Conservation (phyloP, 345 rosid genomes). For the Arabis alpina region DNA sequence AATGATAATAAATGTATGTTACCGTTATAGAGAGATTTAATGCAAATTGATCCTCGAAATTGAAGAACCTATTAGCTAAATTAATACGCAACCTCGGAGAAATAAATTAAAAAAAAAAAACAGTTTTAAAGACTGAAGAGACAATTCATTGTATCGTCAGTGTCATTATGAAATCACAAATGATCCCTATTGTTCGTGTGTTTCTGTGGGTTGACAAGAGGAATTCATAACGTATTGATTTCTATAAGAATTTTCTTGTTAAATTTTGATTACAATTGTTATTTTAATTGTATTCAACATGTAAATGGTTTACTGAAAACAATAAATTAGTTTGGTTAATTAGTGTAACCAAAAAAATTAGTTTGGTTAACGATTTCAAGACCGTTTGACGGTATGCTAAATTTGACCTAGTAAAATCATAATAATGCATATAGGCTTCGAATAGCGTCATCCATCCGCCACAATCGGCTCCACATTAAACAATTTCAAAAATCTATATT, state of each 20-base stretch:
- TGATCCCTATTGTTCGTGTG: neutral
- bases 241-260: neutral
- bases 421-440: neutral
- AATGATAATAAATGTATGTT: conserved; percentile 38
- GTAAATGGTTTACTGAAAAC: neutral
- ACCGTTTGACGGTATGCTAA: neutral
- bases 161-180: conserved; percentile 14
- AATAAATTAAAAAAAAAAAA: neutral
- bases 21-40: conserved; percentile 37
- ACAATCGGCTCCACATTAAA: no score
- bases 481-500: no score
- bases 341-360: no score
- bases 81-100: conserved; percentile 32
- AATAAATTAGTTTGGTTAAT: no score
- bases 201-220: neutral
- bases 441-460: no score
- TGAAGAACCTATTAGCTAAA: conserved; percentile 15
- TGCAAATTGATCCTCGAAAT: conserved; percentile 27
- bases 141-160: conserved; percentile 10
- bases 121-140: conserved; percentile 19
- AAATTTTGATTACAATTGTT: neutral
- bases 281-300: neutral
- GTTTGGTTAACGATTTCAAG: no score
- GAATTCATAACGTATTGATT: neutral
- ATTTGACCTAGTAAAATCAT: neutral